Percentiles rank a stretch among this genome's conserved stretches.
phyloP scores from a whole-genome alignment of 2,329 filamentous ascomycete species.

The Botrytis hyacinthi region DNA sequence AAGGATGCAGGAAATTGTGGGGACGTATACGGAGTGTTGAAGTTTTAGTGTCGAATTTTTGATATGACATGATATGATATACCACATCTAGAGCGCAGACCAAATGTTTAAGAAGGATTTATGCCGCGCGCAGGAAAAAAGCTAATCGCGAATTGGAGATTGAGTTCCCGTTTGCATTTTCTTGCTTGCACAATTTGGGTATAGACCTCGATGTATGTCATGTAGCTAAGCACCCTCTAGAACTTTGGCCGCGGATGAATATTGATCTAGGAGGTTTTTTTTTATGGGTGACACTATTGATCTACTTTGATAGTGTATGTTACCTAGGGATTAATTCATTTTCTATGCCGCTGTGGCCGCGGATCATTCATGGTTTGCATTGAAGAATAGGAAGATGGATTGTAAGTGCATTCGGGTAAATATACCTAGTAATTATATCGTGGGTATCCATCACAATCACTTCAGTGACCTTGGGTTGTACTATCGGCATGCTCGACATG shows the following conservation, averaged over 20 bases:
- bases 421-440: no score
- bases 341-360: constrained; percentile 1
- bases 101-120: not conserved
- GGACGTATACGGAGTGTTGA: not conserved
- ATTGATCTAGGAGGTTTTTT: not conserved
- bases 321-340: not conserved
- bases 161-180: not conserved
- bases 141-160: not conserved
- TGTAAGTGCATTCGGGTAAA: not conserved
- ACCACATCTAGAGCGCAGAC: not conserved
- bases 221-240: not conserved
- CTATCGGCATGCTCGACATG: no score
- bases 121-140: not conserved
- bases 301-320: not conserved
- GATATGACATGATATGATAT: not conserved
- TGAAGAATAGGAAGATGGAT: no score
- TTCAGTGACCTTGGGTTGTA: not conserved
- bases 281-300: not conserved
- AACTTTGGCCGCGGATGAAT: not conserved
- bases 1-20: not conserved
- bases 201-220: not conserved
- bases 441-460: not conserved
- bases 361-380: not conserved
- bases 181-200: not conserved
- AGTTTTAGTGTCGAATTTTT: not conserved